Base-by-base conservation (phyloP, 257 asterid species). In the Cordia subcordata region DNA sequence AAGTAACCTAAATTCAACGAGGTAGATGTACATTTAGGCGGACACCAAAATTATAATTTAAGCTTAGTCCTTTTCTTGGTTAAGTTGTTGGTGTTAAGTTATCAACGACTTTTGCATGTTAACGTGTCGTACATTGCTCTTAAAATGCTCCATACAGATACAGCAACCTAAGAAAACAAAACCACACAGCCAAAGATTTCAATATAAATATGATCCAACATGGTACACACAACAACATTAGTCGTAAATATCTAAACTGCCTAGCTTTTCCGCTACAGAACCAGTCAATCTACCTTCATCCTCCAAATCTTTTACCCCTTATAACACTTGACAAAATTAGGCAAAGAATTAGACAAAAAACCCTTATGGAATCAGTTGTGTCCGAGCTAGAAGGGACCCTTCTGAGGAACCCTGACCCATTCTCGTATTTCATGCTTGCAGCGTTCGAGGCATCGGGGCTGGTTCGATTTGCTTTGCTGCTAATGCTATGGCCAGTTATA, bases 401-500 rank as follows among this genome's bases (percentile, higher is more conserved):
- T 20, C 53, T 92, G 58, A 86, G 77, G 52, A 71, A 84, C 64
- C 79, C 71, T 13, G 72, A 86, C 58, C 74, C 82, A 0, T 92
- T 92, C 64, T 82, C 91, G 17, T 92, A 88, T 57, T 92, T 88
- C 75, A 88, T 92, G 96, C 19, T 92, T 39, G 73, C 88, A 1
- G 96, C 98, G 5, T 92, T 92, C 53, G 98, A 92, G 57, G 96
- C 94, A 0, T 88, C 96, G 4, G 85, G 93, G 11, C 75, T 88
- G 1, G 56, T 86, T 58, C 80, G 95, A 0, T 88, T 92, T 53
- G 80, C 83, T 1, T 38, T 84, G 64, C 20, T 88, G 62, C 57
- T 88, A 0, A 3, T 68, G 0, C 21, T 83, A 0, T 92, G 95
- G 94, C 96, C 95, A 0, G 33, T 86, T 33, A 75, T 85, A 21